Conservation (phyloP, 78 protist genomes). For the Monocercomonoides exilis region DNA sequence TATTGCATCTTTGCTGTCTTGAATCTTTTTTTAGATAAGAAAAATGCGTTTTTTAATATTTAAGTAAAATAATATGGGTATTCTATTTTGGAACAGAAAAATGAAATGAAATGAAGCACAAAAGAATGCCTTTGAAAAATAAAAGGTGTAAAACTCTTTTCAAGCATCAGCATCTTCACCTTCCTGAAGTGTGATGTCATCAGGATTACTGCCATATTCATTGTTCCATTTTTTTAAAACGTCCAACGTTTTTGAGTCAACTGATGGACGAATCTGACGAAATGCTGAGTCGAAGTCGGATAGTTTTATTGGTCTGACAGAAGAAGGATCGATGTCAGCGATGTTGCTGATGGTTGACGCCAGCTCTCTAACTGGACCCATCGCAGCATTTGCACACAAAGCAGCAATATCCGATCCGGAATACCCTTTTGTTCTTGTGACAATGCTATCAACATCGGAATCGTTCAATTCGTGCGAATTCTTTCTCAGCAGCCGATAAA, state of each 20-base stretch:
- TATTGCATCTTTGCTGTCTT: too few species aligned
- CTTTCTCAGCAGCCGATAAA: slow-evolving; percentile 6
- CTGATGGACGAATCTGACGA: slow-evolving; percentile 25
- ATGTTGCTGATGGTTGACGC: slow-evolving; percentile 3
- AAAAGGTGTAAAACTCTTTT: too few species aligned
- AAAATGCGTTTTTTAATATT: too few species aligned
- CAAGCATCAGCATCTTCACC: too few species aligned
- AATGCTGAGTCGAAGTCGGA: slow-evolving; percentile 38
- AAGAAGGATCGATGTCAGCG: background rate
- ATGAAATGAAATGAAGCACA: too few species aligned
- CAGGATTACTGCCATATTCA: slow-evolving; percentile 26
- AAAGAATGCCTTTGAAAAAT: too few species aligned
- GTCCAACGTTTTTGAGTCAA: slow-evolving; percentile 1
- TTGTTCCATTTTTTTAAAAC: slow-evolving; percentile 35
- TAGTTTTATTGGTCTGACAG: slow-evolving; percentile 30
- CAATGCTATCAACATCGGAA: slow-evolving; percentile 24
- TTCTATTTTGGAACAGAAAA: too few species aligned
- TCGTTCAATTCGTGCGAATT: background rate
- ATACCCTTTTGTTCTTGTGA: slow-evolving; percentile 43
- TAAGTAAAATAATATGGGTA: too few species aligned
- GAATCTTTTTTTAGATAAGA: too few species aligned
- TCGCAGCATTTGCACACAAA: slow-evolving; percentile 70
- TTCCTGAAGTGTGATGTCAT: too few species aligned
- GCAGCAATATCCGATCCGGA: slow-evolving; percentile 56
- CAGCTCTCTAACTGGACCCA: slow-evolving; percentile 60